Base-by-base conservation (phyloP, 176 grass and related monocot species). In the Stipa capillata region DNA sequence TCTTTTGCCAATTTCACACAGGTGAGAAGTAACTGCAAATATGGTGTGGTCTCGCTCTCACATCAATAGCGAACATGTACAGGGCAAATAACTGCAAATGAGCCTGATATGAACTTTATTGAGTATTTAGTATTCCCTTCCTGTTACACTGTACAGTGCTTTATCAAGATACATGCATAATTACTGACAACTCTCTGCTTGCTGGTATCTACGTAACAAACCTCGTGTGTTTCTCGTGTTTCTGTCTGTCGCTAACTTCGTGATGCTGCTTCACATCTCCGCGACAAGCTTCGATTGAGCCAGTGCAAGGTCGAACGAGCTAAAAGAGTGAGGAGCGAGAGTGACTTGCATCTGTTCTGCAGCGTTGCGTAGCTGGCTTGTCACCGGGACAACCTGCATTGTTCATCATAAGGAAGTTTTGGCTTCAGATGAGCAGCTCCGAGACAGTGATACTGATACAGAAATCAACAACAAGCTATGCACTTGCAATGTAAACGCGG, bases 281-380 rank as follows among this genome's bases (percentile, higher is more conserved):
- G 81, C 57, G 17, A 21, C 32, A 24, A 36, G 50, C 72, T 76
- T 28, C 12, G 62, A 59, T 24, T 80, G 35, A 12, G 33, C 47
- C 32, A 90, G 65, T 32, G 78, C 82, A 4, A 97, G 67, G 57
- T 97, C 93, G 2, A 92, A 93, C 3, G 90, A 88, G 3, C 78
- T 73, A 11, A 94, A 54, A 0, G 93, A 92, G 72, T 86, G 47
- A 15, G 90, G 90, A 52, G 68, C 40, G 47, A 97, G 41, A n/a
- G 65, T 78, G 39, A 88, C 76, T 17, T 52, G 25, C 90, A 88
- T 92, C 20, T 92, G 45, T 32, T 52, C 48, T 68, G 49, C 86
- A 12, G 90, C 85, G 21, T 88, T 80, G 36, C 17, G 12, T 10
- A 97, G 56, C 18, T 40, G 4, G 25, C 61, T 84, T 57, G 79